Evolutionary conservation across 805 yeast genomes (phyloP).

Genomic region (Lachancea dasiensis): DNA sequence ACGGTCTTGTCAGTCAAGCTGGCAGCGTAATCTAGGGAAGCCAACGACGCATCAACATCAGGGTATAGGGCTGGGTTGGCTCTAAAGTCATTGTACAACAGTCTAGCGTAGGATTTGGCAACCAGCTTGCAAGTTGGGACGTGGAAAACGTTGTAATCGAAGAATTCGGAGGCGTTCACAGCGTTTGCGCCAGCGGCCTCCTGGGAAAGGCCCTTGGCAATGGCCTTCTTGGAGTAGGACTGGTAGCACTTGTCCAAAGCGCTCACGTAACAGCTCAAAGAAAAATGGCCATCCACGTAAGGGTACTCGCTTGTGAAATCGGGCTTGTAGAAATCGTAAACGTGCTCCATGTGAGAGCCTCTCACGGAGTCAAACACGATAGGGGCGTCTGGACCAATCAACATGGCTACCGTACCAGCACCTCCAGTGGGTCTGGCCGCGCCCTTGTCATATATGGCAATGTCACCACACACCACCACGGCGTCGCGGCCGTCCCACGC

Average conservation of each 20-base stretch:
- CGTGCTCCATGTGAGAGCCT: conserved; percentile 94
- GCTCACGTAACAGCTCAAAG: conserved; percentile 86
- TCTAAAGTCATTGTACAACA: conserved; percentile 81
- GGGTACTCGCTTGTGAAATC: conserved; percentile 96
- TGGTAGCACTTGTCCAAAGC: conserved; percentile 86
- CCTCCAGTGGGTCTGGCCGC: conserved; percentile 99
- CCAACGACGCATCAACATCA: conserved; percentile 47
- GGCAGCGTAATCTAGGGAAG: conserved; percentile 60
- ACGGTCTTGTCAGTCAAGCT: conserved; percentile 72
- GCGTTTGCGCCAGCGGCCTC: conserved; percentile 44
- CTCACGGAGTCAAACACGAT: conserved; percentile 82
- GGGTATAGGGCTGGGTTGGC: conserved; percentile 62
- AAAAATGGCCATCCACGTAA: conserved; percentile 94
- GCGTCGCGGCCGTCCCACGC: conserved; percentile 99
- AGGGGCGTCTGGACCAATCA: conserved; percentile 97
- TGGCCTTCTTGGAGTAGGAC: conserved; percentile 71
- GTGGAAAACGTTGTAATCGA: conserved; percentile 94
- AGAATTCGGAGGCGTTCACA: conserved; percentile 64
- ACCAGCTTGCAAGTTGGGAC: conserved; percentile 97
- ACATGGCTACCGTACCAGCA: conserved; percentile 92
- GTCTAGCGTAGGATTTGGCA: conserved; percentile 84
- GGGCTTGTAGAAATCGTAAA: conserved; percentile 97
- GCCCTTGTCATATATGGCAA: conserved; percentile 95
- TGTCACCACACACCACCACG: conserved; percentile 94
- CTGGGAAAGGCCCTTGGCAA: conserved; percentile 42